These are phyloP conservation scores for Gryganskiella cystojenkinii DNA, from an alignment of 192 early-diverging fungal species.

Conservation along the genomic window DNA sequence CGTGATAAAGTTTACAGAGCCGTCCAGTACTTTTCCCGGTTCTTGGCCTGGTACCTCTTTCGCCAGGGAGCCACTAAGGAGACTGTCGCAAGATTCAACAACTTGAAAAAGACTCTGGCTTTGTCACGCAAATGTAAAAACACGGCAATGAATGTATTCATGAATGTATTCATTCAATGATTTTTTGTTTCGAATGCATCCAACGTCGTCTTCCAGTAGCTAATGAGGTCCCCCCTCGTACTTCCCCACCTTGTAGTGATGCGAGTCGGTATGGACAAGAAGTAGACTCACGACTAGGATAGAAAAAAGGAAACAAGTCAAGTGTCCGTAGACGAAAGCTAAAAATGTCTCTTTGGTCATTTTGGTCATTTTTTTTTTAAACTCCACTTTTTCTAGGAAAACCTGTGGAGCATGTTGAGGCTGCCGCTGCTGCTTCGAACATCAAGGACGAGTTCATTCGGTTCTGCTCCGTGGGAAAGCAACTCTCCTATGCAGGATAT, in stretches of 20 bases:
- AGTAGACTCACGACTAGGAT: too few species aligned
- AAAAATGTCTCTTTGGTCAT: too few species aligned
- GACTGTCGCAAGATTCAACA: slow-evolving; percentile 64
- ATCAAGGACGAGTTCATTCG: slow-evolving; percentile 70
- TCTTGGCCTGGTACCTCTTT: slow-evolving; percentile 74
- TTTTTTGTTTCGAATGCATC: not conserved
- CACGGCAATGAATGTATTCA: not conserved
- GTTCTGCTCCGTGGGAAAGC: slow-evolving; percentile 64
- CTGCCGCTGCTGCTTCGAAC: slow-evolving; percentile 58
- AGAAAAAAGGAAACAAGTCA: too few species aligned
- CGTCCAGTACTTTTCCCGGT: slow-evolving; percentile 89
- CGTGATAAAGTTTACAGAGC: slow-evolving; percentile 84
- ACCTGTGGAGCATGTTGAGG: slow-evolving; percentile 71
- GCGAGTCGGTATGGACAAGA: slow-evolving; percentile 36
- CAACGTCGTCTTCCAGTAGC: not conserved
- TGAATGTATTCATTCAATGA: not conserved
- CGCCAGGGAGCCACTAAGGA: slow-evolving; percentile 68
- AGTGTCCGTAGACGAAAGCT: too few species aligned
- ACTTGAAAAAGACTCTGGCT: slow-evolving; percentile 68
- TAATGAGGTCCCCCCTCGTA: not conserved
- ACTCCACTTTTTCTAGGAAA: slow-evolving; percentile 44
- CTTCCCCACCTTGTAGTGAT: slow-evolving; percentile 16
- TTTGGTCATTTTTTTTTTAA: not conserved
- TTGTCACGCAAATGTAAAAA: slow-evolving; percentile 73
- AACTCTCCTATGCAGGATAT: slow-evolving; percentile 69